Evolutionary conservation across 148 eudicot species (phyloP).

Genomic region (Fallopia convolvulus): DNA sequence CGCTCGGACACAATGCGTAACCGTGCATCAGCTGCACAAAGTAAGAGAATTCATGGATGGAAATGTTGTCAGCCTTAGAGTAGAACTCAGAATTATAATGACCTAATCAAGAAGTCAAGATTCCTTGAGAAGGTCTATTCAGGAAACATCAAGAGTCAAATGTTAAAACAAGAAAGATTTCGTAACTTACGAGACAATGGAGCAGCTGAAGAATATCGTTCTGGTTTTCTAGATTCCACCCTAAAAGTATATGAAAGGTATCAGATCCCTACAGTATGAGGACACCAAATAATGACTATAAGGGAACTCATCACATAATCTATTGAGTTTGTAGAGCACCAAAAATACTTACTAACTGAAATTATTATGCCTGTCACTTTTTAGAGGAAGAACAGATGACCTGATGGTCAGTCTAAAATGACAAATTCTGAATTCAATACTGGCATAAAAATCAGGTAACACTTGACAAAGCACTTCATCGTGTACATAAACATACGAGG

Average conservation of each 20-base stretch:
- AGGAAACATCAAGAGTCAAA: neutral
- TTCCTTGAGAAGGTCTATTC: neutral
- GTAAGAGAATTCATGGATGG: slow-evolving; percentile 5
- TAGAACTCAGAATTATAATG: neutral
- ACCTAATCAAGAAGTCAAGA: neutral
- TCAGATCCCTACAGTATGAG: slow-evolving; percentile 52
- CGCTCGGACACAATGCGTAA: slow-evolving; percentile 94
- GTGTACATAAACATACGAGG: neutral
- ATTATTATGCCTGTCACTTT: neutral
- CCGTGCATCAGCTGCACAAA: slow-evolving; percentile 87
- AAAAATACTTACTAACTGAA: neutral
- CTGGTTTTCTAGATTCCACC: slow-evolving; percentile 98
- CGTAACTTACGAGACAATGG: slow-evolving; percentile 89
- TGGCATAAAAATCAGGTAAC: neutral
- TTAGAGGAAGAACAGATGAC: neutral
- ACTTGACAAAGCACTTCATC: neutral
- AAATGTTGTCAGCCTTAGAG: neutral
- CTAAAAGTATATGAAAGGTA: slow-evolving; percentile 70
- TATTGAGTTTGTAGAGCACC: neutral
- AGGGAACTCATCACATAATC: slow-evolving; percentile 13
- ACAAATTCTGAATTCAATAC: neutral
- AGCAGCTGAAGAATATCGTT: slow-evolving; percentile 98
- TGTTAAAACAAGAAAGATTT: neutral
- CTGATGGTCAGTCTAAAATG: neutral
- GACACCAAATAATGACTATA: slow-evolving; percentile 32